These are phyloP conservation scores for Pelargonium fulgidum DNA, from an alignment of 441 rosid species.

Conservation along the genomic window DNA sequence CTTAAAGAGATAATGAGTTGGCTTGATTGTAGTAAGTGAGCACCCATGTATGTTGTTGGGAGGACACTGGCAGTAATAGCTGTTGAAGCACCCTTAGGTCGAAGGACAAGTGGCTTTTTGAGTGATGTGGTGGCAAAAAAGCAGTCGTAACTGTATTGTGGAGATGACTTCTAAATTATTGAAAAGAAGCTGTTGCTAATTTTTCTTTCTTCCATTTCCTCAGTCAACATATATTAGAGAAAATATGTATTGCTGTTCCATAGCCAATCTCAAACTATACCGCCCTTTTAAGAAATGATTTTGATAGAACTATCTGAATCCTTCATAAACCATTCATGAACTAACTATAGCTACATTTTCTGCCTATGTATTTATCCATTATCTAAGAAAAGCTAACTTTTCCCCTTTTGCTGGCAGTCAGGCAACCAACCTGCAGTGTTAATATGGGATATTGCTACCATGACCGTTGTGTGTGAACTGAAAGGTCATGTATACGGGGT, in stretches of 20 bases:
- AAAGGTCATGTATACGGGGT: conserved; percentile 71
- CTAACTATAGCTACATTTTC: not conserved
- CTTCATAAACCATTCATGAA: not conserved
- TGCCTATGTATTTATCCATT: not conserved
- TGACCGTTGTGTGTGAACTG: conserved; percentile 50
- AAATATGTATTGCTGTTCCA: not conserved
- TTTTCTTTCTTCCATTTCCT: not conserved
- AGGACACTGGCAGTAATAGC: not conserved
- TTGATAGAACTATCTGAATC: not conserved
- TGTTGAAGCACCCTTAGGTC: not conserved
- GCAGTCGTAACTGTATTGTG: not conserved
- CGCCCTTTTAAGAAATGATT: not conserved
- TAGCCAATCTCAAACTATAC: not conserved
- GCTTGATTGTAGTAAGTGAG: not conserved
- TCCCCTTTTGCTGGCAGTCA: conserved; percentile 38
- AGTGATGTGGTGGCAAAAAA: not conserved
- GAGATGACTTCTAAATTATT: not conserved
- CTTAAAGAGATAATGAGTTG: not conserved
- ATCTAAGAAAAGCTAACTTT: not conserved
- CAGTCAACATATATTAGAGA: not conserved
- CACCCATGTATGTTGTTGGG: not conserved
- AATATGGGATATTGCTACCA: conserved; percentile 56
- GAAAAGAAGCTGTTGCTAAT: not conserved
- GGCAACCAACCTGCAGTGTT: conserved; percentile 72
- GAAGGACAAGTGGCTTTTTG: not conserved